A percentile compares a stretch with the other conserved stretches of the same genome.
These are phyloP conservation scores for Coemansia sp. DNA, from an alignment of 192 early-diverging fungal genomes.

Conservation along the genomic window DNA sequence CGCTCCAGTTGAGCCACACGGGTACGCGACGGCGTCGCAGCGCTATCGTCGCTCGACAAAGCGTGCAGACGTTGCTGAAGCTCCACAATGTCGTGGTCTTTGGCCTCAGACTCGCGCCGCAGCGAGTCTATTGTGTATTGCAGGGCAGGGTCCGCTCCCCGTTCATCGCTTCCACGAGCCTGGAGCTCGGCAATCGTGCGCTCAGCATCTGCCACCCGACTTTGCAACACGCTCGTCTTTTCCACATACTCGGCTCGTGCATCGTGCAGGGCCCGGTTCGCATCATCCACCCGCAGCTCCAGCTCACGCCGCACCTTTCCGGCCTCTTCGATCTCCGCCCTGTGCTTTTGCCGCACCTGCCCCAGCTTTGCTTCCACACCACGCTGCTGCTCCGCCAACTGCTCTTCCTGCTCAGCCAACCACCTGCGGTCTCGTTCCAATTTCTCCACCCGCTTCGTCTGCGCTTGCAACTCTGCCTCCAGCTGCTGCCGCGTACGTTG, in stretches of 20 bases:
- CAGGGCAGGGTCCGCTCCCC: conserved; percentile 8
- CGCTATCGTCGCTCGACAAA: neutral
- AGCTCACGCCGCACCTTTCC: conserved; percentile 1
- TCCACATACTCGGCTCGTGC: conserved; percentile 16
- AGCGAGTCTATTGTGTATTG: conserved; percentile 19
- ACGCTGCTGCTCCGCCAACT: conserved; percentile 31
- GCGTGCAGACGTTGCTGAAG: conserved; percentile 13
- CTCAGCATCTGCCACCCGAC: conserved; percentile 29
- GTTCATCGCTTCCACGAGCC: conserved; percentile 8
- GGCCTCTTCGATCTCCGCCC: conserved; percentile 30
- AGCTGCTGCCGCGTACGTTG: conserved; percentile 18
- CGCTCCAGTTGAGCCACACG: conserved; percentile 48
- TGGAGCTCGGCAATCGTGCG: conserved; percentile 20
- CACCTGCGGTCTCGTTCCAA: conserved; percentile 63
- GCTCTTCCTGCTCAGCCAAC: conserved; percentile 60
- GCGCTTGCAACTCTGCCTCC: conserved; percentile 33
- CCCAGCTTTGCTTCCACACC: conserved; percentile 57
- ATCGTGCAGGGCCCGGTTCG: conserved; percentile 2
- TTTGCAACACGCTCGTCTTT: conserved; percentile 12
- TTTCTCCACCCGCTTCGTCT: conserved; percentile 53
- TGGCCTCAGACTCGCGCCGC: conserved; percentile 7
- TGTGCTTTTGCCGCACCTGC: conserved; percentile 33
- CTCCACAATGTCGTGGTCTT: conserved; percentile 16
- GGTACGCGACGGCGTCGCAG: conserved; percentile 13
- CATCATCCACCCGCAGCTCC: conserved; percentile 17